phyloP scores from a whole-genome alignment of 2,329 filamentous ascomycete species.

The Didymella keratinophila region DNA sequence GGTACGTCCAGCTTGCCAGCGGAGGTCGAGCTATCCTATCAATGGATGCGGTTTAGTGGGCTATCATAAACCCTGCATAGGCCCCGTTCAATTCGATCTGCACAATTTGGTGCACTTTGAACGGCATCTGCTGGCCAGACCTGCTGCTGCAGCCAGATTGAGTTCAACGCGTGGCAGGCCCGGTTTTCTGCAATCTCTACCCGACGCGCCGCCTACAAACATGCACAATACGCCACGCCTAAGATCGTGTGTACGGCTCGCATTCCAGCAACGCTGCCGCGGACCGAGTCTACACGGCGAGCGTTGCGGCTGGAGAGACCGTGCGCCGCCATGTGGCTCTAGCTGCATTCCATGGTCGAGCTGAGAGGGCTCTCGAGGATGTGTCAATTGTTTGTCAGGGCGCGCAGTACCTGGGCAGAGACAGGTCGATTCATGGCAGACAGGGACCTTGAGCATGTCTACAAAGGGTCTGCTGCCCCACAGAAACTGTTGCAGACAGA shows the following conservation, averaged over 20 bases:
- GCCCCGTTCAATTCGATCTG: conserved; percentile 31
- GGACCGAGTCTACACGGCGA: neutral
- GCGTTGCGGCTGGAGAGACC: neutral
- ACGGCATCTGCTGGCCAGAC: conserved; percentile 30
- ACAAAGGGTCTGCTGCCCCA: conserved; percentile 7
- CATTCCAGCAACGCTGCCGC: conserved; percentile 12
- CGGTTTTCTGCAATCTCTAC: conserved; percentile 23
- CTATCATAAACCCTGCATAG: conserved; percentile 31
- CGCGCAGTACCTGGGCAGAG: neutral
- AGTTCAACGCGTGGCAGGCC: conserved; percentile 28
- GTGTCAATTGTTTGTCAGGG: neutral
- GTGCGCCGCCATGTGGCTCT: conserved; percentile 11
- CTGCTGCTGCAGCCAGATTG: conserved; percentile 18
- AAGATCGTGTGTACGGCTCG: conserved; percentile 3
- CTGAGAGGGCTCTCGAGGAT: conserved; percentile 4
- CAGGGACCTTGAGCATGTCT: neutral
- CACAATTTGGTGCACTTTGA: conserved; percentile 30
- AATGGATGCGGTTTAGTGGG: conserved; percentile 28
- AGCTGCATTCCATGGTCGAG: conserved; percentile 13
- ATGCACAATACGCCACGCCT: conserved; percentile 13
- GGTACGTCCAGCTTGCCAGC: conserved; percentile 27
- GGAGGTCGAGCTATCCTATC: conserved; percentile 31
- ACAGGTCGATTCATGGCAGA: neutral
- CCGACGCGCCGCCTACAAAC: conserved; percentile 14
- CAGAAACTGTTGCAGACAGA: conserved; percentile 3